Percentiles rank a stretch among this genome's conserved stretches.
Conservation (phyloP, 192 early-diverging fungal genomes). For the Backusella luteola region DNA sequence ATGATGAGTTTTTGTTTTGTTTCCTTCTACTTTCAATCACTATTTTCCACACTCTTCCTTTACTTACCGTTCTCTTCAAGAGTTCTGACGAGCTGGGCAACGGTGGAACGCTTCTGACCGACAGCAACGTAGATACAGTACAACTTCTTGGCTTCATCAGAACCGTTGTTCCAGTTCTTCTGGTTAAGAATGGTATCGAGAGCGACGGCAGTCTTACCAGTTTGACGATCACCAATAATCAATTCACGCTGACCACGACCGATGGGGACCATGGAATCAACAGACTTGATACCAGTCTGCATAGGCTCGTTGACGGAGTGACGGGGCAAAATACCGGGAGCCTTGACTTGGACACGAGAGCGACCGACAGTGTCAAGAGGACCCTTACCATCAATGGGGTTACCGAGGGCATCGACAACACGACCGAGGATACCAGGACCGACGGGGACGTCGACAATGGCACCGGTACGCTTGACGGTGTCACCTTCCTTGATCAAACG, state of each 20-base stretch:
- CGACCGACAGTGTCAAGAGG: slow-evolving; percentile 84
- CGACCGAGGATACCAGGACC: slow-evolving; percentile 90
- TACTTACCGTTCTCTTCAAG: slow-evolving; percentile 85
- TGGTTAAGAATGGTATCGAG: slow-evolving; percentile 99
- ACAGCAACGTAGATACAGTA: slow-evolving; percentile 99
- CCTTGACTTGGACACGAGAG: slow-evolving; percentile 97
- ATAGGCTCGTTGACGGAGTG: slow-evolving; percentile 99
- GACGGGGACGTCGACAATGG: slow-evolving; percentile 98
- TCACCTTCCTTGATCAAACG: slow-evolving; percentile 99
- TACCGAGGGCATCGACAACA: slow-evolving; percentile 98
- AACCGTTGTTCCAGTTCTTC: slow-evolving; percentile 95
- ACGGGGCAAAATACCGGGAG: slow-evolving; percentile 98
- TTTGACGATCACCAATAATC: slow-evolving; percentile 99
- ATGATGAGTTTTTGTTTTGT: too few species aligned
- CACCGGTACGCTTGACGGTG: slow-evolving; percentile 97
- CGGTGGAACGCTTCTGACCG: slow-evolving; percentile 98
- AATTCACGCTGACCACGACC: slow-evolving; percentile 99
- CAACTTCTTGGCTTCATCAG: slow-evolving; percentile 96
- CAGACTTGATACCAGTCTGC: slow-evolving; percentile 99
- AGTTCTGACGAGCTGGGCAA: slow-evolving; percentile 98
- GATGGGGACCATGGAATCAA: slow-evolving; percentile 99
- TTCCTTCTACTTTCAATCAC: too few species aligned
- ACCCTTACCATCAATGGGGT: slow-evolving; percentile 99
- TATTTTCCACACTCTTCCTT: too few species aligned
- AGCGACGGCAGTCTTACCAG: slow-evolving; percentile 98